These are phyloP conservation scores for Colletotrichum sp. DNA, from an alignment of 2,329 filamentous ascomycete species.

Conservation along the genomic window DNA sequence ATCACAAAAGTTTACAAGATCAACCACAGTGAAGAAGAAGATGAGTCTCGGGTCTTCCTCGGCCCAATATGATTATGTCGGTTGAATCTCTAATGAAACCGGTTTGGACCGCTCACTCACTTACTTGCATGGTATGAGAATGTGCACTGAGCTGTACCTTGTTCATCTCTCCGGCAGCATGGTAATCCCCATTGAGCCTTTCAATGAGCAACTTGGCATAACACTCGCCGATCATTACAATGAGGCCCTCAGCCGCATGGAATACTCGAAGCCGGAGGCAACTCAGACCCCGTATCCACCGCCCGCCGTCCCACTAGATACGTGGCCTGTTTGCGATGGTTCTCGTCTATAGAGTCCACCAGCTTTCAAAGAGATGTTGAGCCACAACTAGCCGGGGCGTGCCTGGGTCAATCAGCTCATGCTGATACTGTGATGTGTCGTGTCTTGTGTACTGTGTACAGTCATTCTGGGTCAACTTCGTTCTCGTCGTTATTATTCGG, in stretches of 20 bases:
- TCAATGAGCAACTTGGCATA: not conserved
- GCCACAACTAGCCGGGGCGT: not conserved
- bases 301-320: not conserved
- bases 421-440: not conserved
- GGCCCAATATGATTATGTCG: not conserved
- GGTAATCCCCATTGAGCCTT: not conserved
- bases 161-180: not conserved
- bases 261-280: not conserved
- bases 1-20: not conserved
- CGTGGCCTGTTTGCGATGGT: not conserved
- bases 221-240: not conserved
- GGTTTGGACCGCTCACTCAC: not conserved
- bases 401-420: not conserved
- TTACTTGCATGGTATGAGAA: not conserved
- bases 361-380: not conserved
- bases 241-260: fast-evolving
- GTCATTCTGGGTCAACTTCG: not conserved
- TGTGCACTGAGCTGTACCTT: not conserved
- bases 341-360: not conserved
- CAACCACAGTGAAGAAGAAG: not conserved
- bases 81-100: not conserved
- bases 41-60: not conserved
- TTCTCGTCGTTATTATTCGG: not conserved
- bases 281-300: not conserved
- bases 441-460: not conserved